Base-by-base conservation (phyloP, 352 stramenopile species). In the Phytophthora boehmeriae region DNA sequence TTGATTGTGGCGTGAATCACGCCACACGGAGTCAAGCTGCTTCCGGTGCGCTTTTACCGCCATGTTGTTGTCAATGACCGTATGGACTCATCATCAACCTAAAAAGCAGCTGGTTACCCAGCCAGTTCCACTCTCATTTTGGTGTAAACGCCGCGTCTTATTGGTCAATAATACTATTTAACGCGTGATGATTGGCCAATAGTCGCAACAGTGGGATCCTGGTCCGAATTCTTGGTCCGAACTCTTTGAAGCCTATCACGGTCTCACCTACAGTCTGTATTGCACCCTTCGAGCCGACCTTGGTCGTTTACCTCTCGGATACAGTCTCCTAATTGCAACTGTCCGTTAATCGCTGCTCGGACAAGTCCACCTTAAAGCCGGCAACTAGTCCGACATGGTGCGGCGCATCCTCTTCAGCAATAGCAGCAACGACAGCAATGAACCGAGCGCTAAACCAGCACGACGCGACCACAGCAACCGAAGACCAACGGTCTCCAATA, bases 101-200 rank as follows among this genome's bases (percentile, higher is more conserved):
- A n/a, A 3, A n/a, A n/a, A 39, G 47, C 61, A 64, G 53, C 45
- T 68, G 61, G 22, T 68, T 68, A 54, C 41, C 19, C 17, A 38
- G 61, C 61, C 50, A 27, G 28, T 64, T 68, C 54, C 60, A 42
- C 3, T 32, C 35, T 58, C 59, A 44, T 43, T n/a, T 68, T 57
- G 52, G 44, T 57, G 59, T 54, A 39, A 59, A 54, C 23, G 20
- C 25, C 16, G n/a, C n/a, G n/a, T n/a, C n/a, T n/a, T 50, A 68
- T 68, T 68, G 54, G 54, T 48, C 17, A 42, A 28, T 22, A 44
- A 8, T 30, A 34, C 47, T 10, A 20, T 10, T 53, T 42, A 32
- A 54, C 30, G 32, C 20, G 32, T 2, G 4, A 6, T 44, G 38
- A 44, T 44, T 44, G 38, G 38, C 8, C 38, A 6, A 44, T 22